phyloP scores from a whole-genome alignment of 805 yeast genomes.

The Suhomyces sp. region DNA sequence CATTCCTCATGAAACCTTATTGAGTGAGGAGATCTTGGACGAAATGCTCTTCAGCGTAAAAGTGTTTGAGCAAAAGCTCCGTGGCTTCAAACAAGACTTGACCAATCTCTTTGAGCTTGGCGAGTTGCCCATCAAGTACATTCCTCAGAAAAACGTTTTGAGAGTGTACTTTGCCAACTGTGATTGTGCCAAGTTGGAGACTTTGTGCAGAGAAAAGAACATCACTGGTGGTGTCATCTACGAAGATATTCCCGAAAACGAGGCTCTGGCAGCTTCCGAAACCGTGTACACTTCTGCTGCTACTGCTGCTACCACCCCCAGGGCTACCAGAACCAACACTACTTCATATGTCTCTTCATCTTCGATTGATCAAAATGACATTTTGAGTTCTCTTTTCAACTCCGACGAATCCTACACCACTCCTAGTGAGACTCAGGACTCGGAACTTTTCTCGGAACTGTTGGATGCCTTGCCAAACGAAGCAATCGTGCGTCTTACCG shows the following conservation, averaged over 20 bases:
- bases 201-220: constrained; percentile 55
- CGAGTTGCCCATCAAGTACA: constrained; percentile 57
- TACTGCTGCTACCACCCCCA: neutral
- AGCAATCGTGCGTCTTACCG: constrained; percentile 14
- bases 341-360: neutral
- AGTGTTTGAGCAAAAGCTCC: constrained; percentile 39
- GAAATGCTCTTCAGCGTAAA: constrained; percentile 62
- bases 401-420: constrained; percentile 14
- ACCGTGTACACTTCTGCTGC: neutral
- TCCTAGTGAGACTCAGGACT: constrained; percentile 11
- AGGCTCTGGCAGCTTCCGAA: neutral
- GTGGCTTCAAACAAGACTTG: constrained; percentile 44
- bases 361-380: constrained; percentile 17
- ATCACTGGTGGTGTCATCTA: constrained; percentile 56
- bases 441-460: constrained; percentile 13
- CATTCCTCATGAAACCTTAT: constrained; percentile 32
- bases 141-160: constrained; percentile 35
- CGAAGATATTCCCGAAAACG: constrained; percentile 22
- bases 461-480: constrained; percentile 20
- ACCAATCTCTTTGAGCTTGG: constrained; percentile 55
- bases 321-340: neutral
- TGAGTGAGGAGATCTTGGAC: constrained; percentile 31
- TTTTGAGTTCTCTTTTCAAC: constrained; percentile 19
- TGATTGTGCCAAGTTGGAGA: constrained; percentile 56
- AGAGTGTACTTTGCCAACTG: constrained; percentile 72